Base-by-base conservation (phyloP, 495 filamentous ascomycete species). In the Trichoderma asperelloides region DNA sequence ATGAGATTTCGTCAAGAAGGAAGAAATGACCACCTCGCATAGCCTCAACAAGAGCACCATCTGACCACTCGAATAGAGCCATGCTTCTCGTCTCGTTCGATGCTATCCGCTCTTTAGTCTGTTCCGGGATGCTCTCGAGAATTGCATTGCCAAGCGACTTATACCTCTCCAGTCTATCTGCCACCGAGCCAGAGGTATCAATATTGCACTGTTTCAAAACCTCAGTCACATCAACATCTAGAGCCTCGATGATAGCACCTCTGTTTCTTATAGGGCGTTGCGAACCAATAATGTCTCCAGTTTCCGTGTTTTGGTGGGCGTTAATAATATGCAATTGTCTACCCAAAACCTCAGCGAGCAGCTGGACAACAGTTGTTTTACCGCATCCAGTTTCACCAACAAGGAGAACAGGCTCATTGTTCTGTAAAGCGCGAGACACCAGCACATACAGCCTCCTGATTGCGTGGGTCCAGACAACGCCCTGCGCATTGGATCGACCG, bases 311-410 rank as follows among this genome's bases (percentile, higher is more conserved):
- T 70, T 97, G 92, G 74, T 99, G 96, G 11, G 96, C 96, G 78
- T 98, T 99, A 71, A 98, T 88, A 71, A 93, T 96, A 69, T 91
- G 85, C 60, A 99, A 77, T 68, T 88, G 78, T 69, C 88, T 90
- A 33, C 82, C 81, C 71, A 91, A 85, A 23, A 90, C 86, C 68
- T 94, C 87, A 5, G 96, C 91, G 63, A 99, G 84, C 69, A 96
- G 85, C 76, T 99, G 96, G 69, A 92, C 96, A 23, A 98, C 89
- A 9, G 92, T 96, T 1, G 96, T 99, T 79, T 99, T 99, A 37
- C 96, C 96, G 71, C 93, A 96, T 2, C 96, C 96, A 57, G 96
- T 99, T 72, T 97, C 96, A 68, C 96, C 96, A 47, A 99, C 91
- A 12, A 99, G 80, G 51, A 99, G 80, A 16, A 98, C 89, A 1